Evolutionary conservation across 2,329 filamentous ascomycete genomes (phyloP).

Genomic region (Sodiomyces alkalinus): DNA sequence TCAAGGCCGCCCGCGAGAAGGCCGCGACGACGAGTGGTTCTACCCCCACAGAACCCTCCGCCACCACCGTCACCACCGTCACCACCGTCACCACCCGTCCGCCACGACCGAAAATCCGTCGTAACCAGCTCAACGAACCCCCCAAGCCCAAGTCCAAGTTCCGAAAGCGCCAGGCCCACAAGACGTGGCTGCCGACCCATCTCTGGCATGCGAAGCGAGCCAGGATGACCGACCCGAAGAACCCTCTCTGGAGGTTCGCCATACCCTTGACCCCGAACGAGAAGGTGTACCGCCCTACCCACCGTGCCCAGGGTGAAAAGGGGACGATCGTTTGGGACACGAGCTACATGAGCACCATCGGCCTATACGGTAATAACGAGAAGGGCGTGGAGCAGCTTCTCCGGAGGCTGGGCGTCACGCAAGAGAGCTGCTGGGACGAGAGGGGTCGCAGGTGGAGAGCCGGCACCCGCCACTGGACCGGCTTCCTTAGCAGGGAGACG

Average conservation of each 20-base stretch:
- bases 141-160: constrained; percentile 48
- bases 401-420: constrained; percentile 45
- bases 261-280: constrained; percentile 73
- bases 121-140: constrained; percentile 50
- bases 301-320: constrained; percentile 59
- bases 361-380: constrained; percentile 53
- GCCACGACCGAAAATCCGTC: constrained; percentile 51
- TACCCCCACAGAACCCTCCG: neutral
- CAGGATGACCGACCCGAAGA: constrained; percentile 65
- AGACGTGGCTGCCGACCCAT: constrained; percentile 92
- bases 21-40: constrained; percentile 12
- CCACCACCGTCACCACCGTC: constrained; percentile 8
- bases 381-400: constrained; percentile 52
- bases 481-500: constrained; percentile 35
- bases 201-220: constrained; percentile 87
- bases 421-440: constrained; percentile 44
- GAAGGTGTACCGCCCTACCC: constrained; percentile 79
- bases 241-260: constrained; percentile 81
- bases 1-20: constrained; percentile 17
- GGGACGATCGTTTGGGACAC: constrained; percentile 83
- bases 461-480: constrained; percentile 33
- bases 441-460: constrained; percentile 57
- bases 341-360: constrained; percentile 84
- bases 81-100: constrained; percentile 22
- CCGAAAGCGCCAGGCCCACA: constrained; percentile 70